These are phyloP conservation scores for Penicillium argentinense DNA, from an alignment of 495 filamentous ascomycete species.

Conservation along the genomic window DNA sequence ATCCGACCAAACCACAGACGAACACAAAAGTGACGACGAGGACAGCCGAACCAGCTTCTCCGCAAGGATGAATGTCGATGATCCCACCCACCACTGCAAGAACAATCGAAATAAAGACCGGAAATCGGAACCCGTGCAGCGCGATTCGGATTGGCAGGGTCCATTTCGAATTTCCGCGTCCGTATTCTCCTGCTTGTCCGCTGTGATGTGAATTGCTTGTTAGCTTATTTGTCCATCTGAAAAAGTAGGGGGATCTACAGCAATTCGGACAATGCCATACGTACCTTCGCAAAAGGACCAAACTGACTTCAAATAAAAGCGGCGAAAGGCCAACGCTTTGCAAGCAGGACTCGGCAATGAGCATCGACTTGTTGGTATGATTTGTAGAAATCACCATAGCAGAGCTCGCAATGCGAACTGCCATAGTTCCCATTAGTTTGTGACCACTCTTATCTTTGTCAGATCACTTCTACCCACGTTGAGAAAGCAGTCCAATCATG, in stretches of 20 bases:
- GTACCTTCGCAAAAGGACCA: conserved; percentile 34
- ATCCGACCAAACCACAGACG: conserved; percentile 23
- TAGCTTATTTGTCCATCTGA: too few relatives aligned
- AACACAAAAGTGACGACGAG: conserved; percentile 28
- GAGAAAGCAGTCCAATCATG: conserved; percentile 29
- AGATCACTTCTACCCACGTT: conserved; percentile 17
- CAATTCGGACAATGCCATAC: background rate
- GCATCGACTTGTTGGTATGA: conserved; percentile 17
- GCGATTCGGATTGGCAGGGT: conserved; percentile 15
- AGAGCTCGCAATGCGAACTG: conserved; percentile 33
- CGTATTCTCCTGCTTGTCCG: conserved; percentile 32
- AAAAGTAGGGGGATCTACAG: background rate
- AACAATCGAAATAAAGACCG: conserved; percentile 24
- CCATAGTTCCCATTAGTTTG: background rate
- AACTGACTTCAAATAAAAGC: conserved; percentile 36
- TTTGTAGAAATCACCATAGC: conserved; percentile 27
- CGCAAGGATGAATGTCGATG: conserved; percentile 18
- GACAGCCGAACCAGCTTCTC: conserved; percentile 23
- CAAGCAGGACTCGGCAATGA: conserved; percentile 26
- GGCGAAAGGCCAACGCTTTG: conserved; percentile 36
- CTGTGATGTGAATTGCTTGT: conserved; percentile 8
- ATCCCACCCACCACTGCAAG: conserved; percentile 26
- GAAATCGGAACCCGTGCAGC: conserved; percentile 29
- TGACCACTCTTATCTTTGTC: background rate
- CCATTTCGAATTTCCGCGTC: conserved; percentile 32